These are phyloP conservation scores for Micractinium sp. DNA, from an alignment of 139 green algal genomes.

Conservation along the genomic window DNA sequence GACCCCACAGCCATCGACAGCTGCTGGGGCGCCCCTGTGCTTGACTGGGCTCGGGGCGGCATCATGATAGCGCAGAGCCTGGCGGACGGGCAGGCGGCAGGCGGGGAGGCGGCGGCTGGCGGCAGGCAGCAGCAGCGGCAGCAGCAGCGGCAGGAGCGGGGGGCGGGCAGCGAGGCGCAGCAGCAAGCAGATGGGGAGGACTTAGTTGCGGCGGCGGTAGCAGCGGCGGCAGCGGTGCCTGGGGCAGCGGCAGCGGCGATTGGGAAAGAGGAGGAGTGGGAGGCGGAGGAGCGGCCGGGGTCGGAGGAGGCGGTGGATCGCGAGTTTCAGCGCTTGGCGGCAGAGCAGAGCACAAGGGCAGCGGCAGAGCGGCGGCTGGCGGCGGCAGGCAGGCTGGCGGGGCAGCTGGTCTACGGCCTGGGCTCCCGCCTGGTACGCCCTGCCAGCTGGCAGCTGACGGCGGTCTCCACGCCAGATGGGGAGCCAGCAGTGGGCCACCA, in stretches of 20 bases:
- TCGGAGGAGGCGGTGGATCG: slow-evolving; percentile 23
- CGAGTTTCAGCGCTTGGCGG: background rate
- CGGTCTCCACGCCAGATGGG: background rate
- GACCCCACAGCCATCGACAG: slow-evolving; percentile 18
- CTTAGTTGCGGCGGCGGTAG: background rate
- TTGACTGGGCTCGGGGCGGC: slow-evolving; percentile 4
- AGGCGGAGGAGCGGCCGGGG: background rate
- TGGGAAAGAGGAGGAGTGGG: background rate
- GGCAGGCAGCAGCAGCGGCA: background rate
- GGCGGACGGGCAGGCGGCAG: background rate
- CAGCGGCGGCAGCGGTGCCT: background rate
- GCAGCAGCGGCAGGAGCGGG: background rate
- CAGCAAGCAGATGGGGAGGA: background rate
- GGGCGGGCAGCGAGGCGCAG: background rate
- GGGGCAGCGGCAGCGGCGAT: background rate
- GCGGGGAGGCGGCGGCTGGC: background rate
- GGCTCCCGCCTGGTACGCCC: background rate
- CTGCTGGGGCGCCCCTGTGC: slow-evolving; percentile 15
- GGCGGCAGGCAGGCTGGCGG: background rate
- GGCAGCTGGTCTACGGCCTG: background rate
- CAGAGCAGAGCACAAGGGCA: background rate
- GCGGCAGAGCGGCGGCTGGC: background rate
- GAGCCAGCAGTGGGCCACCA: slow-evolving; percentile 15
- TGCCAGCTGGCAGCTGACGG: background rate
- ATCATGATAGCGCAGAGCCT: slow-evolving; percentile 14